Conservation (phyloP, 352 stramenopile genomes). For the Pythium guiyangense region DNA sequence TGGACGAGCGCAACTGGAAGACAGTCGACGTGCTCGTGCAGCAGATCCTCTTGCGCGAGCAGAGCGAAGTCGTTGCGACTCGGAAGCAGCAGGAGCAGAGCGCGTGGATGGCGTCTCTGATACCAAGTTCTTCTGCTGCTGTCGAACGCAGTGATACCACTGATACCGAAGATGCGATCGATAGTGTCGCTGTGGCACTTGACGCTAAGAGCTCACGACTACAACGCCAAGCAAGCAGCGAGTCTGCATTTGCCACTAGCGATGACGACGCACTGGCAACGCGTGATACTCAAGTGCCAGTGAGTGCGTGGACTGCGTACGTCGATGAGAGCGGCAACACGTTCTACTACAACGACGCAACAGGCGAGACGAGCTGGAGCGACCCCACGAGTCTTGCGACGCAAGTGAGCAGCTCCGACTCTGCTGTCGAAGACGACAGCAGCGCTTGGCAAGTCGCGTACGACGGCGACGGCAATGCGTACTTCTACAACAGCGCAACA, state of each 20-base stretch:
- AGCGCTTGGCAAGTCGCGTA: conserved; percentile 8
- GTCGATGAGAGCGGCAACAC: conserved; percentile 24
- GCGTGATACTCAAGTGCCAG: background rate
- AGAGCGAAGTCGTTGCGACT: conserved; percentile 33
- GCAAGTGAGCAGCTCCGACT: background rate
- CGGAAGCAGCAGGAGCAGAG: conserved; percentile 10
- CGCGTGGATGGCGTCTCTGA: background rate
- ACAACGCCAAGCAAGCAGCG: background rate
- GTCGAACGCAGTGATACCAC: too few species aligned
- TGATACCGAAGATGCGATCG: too few species aligned
- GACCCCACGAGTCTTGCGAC: background rate
- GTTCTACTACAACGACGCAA: conserved; percentile 38
- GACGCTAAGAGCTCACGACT: too few species aligned
- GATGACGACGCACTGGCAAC: background rate
- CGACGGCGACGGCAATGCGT: conserved; percentile 20
- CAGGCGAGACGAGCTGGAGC: conserved; percentile 32
- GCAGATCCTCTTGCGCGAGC: conserved; percentile 64
- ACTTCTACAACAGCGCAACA: conserved; percentile 38
- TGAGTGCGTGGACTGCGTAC: conserved; percentile 21
- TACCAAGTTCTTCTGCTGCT: too few species aligned
- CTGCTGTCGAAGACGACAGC: background rate
- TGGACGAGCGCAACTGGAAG: conserved; percentile 50
- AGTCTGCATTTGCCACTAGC: background rate
- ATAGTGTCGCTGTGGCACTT: too few species aligned
- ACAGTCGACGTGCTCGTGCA: conserved; percentile 68